Evolutionary conservation across 1,284 basidiomycete genomes (phyloP).

Genomic region (Neonothopanus nambi): DNA sequence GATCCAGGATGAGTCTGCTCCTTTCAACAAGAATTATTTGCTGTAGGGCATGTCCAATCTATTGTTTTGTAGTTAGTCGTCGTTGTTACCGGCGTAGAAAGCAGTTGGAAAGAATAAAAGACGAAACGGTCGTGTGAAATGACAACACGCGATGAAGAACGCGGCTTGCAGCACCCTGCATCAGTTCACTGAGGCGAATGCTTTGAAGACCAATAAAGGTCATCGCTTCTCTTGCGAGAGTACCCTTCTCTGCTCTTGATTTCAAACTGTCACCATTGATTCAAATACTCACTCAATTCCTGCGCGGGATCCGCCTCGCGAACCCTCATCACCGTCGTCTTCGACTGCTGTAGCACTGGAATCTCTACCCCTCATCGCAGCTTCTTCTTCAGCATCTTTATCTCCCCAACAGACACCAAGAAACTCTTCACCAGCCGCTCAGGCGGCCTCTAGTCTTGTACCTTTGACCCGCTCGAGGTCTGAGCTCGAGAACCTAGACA

Average conservation of each 20-base stretch:
- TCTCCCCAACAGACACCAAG: constrained; percentile 23
- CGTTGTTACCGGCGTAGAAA: background rate
- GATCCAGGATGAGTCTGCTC: too few species aligned
- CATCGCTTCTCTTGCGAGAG: background rate
- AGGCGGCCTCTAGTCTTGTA: constrained; percentile 38
- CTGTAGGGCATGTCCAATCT: background rate
- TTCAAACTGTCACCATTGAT: constrained; percentile 63
- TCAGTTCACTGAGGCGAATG: constrained; percentile 11
- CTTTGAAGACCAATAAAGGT: constrained; percentile 5
- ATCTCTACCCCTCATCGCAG: constrained; percentile 34
- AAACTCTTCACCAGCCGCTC: background rate
- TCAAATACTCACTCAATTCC: constrained; percentile 55
- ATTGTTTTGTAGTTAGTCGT: background rate
- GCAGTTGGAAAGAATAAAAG: background rate
- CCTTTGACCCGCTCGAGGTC: constrained; percentile 63
- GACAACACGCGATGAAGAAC: constrained; percentile 21
- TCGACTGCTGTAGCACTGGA: constrained; percentile 47
- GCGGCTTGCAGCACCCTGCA: constrained; percentile 1
- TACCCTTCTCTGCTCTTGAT: constrained; percentile 1
- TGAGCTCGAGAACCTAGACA: constrained; percentile 58
- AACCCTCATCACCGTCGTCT: constrained; percentile 34
- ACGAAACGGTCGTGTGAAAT: constrained; percentile 28
- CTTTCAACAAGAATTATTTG: background rate
- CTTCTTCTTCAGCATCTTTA: constrained; percentile 27
- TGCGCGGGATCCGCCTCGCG: constrained; percentile 47